phyloP scores from a whole-genome alignment of 176 grass and related monocot species.

The Dendrocalamus sinicus region DNA sequence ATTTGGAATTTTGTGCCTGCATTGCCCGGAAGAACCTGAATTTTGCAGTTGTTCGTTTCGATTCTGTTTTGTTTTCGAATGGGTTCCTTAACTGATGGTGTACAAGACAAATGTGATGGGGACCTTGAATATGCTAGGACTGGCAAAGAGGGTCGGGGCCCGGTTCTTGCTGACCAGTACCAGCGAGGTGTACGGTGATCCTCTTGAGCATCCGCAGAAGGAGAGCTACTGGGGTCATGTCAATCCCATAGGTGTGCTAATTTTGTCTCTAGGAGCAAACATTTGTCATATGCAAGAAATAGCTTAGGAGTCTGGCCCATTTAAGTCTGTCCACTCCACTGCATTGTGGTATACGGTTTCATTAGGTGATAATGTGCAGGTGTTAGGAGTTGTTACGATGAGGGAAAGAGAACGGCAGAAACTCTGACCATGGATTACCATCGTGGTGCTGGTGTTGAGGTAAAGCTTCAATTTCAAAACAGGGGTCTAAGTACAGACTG shows the following conservation, averaged over 20 bases:
- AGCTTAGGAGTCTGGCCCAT: not conserved
- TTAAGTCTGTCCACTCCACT: not conserved
- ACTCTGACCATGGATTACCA: slow-evolving; percentile 99
- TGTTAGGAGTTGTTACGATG: slow-evolving; percentile 96
- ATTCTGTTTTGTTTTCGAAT: not conserved
- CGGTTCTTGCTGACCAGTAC: slow-evolving; percentile 92
- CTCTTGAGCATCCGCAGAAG: slow-evolving; percentile 94
- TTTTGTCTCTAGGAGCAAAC: slow-evolving; percentile 28
- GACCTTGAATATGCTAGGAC: slow-evolving; percentile 93
- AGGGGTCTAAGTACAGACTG: not conserved
- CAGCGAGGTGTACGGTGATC: slow-evolving; percentile 93
- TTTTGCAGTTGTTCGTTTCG: slow-evolving; percentile 20
- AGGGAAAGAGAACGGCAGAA: slow-evolving; percentile 96
- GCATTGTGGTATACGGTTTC: not conserved
- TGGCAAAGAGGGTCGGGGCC: slow-evolving; percentile 93
- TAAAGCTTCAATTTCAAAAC: slow-evolving; percentile 50
- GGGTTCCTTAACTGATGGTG: slow-evolving; percentile 56
- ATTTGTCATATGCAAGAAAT: slow-evolving; percentile 30
- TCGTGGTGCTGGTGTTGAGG: slow-evolving; percentile 85
- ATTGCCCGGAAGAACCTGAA: not conserved
- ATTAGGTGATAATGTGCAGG: slow-evolving; percentile 44
- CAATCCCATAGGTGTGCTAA: slow-evolving; percentile 77
- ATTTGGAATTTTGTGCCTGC: slow-evolving; percentile 27
- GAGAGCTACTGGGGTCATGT: slow-evolving; percentile 98
- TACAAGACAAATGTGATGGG: slow-evolving; percentile 99